A percentile compares a stretch with the other conserved stretches of the same genome.
phyloP scores from a whole-genome alignment of 1,284 basidiomycete genomes.

The Puccinia hordei region DNA sequence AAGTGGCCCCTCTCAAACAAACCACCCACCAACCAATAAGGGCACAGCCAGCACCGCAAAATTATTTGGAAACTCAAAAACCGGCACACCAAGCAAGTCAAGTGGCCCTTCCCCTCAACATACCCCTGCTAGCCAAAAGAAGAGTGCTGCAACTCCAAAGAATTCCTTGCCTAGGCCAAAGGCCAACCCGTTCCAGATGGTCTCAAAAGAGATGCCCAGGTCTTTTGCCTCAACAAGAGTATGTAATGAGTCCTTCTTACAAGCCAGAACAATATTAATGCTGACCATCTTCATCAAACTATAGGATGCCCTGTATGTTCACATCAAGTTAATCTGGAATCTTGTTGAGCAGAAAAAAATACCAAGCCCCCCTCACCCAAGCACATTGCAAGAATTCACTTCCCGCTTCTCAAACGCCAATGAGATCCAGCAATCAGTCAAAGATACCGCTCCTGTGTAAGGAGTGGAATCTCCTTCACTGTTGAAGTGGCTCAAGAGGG shows the following conservation, averaged over 20 bases:
- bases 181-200: not conserved
- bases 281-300: too few relatives aligned
- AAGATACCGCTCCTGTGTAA: too few relatives aligned
- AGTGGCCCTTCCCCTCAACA: too few relatives aligned
- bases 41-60: not conserved
- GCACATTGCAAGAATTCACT: not conserved
- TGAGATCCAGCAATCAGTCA: not conserved
- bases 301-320: conserved; percentile 25
- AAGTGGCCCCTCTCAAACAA: not conserved
- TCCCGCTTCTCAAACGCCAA: not conserved
- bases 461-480: too few relatives aligned
- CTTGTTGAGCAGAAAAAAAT: conserved; percentile 16
- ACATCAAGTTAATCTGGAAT: conserved; percentile 34
- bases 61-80: not conserved
- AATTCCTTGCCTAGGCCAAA: not conserved
- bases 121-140: not conserved
- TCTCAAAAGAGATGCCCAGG: too few relatives aligned
- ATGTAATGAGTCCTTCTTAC: not conserved
- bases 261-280: not conserved
- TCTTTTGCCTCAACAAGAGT: too few relatives aligned
- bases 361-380: too few relatives aligned
- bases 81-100: too few relatives aligned
- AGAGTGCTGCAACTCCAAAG: not conserved
- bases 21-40: not conserved
- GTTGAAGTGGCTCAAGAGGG: too few relatives aligned